Conservation (phyloP, 192 early-diverging fungal genomes). For the Haplosporangium gracile region DNA sequence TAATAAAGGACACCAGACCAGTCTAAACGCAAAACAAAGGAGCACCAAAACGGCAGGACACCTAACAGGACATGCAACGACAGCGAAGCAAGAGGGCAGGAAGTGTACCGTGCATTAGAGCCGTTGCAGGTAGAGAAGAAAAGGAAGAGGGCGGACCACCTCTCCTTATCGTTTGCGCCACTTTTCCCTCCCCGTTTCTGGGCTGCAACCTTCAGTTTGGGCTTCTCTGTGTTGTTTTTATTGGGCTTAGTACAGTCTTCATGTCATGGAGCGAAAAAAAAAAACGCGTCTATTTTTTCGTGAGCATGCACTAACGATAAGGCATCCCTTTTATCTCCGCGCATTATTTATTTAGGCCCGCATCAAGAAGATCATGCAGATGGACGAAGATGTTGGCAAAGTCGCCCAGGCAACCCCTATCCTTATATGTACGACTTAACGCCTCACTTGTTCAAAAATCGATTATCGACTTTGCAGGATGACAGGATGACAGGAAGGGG, state of each 20-base stretch:
- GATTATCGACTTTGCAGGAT: background rate
- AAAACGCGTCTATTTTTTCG: constrained; percentile 9
- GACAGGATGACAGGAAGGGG: background rate
- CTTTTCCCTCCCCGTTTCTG: background rate
- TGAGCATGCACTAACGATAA: background rate
- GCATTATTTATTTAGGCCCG: constrained; percentile 76
- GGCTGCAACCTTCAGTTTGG: background rate
- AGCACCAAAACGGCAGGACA: too few species aligned
- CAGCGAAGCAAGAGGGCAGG: background rate
- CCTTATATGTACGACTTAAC: constrained; percentile 81
- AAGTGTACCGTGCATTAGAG: background rate
- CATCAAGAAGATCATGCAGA: constrained; percentile 99
- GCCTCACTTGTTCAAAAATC: too few species aligned
- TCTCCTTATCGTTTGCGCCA: background rate
- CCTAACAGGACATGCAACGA: too few species aligned
- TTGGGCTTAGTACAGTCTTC: background rate
- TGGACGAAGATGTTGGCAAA: constrained; percentile 99
- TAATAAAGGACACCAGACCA: too few species aligned
- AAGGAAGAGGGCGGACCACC: background rate
- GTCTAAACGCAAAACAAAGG: too few species aligned
- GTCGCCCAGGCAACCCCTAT: constrained; percentile 97
- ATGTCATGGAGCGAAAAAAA: background rate
- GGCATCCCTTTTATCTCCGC: background rate
- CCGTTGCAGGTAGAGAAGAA: background rate
- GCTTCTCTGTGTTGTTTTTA: too few species aligned